Evolutionary conservation across 2,329 filamentous ascomycete genomes (phyloP), one percentile per base, ranked within the genome.

Genomic region (Lachnum nothofagi): DNA sequence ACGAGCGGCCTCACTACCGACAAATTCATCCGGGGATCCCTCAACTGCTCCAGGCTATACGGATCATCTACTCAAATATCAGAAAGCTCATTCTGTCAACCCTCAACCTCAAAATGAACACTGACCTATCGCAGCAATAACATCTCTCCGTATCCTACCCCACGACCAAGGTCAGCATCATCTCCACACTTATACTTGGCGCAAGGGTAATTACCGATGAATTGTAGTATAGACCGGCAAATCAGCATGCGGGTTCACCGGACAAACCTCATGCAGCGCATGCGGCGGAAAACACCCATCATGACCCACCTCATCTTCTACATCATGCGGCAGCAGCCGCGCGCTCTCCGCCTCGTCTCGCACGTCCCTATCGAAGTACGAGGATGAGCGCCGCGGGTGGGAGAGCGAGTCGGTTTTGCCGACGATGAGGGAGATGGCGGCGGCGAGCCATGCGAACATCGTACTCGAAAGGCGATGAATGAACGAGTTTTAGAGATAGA

Each of bases 141-240:
- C 78, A 65, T 85, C 80, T 63, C 79, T 75, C 29, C 80, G 75
- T 64, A 85, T 82, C 52, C 65, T 67, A 52, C 9, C 48, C 24
- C 12, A 16, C 20, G 24, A n/a, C 43, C 29, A 10, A 17, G 19
- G 14, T 20, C 29, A 35, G 16, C 12, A 12, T 27, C 25, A 12
- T 27, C 25, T 6, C 25, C 12, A 12, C 25, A 27, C 12, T 12
- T 27, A 6, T 12, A 27, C 25, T 12, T 6, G 12, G 25, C 6
- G 6, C 6, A 27, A 12, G 25, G 12, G 12, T 27, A 12, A 12
- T 16, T 52, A 72, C 70, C 83, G 76, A 66, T 90, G 86, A 60
- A 90, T 89, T 56, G 83, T 90, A 42, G 79, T 85, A 69, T 90
- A 91, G 12, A 90, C 82, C 33, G 85, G 83, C 58, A 90, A 68